Conservation (phyloP, 352 stramenopile genomes). For the Phytophthora meadii region DNA sequence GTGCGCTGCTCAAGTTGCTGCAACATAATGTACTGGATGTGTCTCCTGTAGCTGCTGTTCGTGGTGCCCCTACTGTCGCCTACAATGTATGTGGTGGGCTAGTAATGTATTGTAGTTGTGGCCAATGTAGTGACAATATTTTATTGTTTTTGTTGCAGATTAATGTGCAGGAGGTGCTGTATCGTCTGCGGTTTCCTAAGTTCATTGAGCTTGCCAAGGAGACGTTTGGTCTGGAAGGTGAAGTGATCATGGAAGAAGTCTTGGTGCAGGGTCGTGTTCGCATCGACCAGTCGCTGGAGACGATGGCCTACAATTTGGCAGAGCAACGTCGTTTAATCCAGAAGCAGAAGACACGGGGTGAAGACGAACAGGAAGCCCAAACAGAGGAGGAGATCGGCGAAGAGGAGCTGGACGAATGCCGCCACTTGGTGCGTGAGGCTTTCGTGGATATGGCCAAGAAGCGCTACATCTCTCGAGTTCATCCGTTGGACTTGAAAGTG, state of each 20-base stretch:
- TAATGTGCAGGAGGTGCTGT: slow-evolving; percentile 83
- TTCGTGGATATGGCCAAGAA: slow-evolving; percentile 92
- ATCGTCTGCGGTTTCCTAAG: slow-evolving; percentile 83
- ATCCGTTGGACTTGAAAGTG: slow-evolving; percentile 83
- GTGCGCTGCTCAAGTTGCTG: slow-evolving; percentile 84
- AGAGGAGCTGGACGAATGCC: slow-evolving; percentile 74
- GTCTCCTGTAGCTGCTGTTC: slow-evolving; percentile 43
- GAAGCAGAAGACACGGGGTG: slow-evolving; percentile 30
- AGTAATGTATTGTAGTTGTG: slow-evolving; percentile 6
- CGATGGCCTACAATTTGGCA: slow-evolving; percentile 83
- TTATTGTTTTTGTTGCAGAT: slow-evolving; percentile 47
- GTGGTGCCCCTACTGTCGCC: slow-evolving; percentile 31
- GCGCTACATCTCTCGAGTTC: slow-evolving; percentile 86
- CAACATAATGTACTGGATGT: slow-evolving; percentile 89
- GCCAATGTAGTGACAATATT: slow-evolving; percentile 4
- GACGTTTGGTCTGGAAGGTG: slow-evolving; percentile 76
- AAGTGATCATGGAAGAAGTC: slow-evolving; percentile 91
- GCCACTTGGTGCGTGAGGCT: slow-evolving; percentile 57
- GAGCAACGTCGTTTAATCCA: slow-evolving; percentile 58
- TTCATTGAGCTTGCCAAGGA: slow-evolving; percentile 86
- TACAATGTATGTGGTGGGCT: slow-evolving; percentile 52
- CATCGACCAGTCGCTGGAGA: slow-evolving; percentile 85
- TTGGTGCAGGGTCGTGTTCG: slow-evolving; percentile 83
- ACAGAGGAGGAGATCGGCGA: slow-evolving; percentile 66
- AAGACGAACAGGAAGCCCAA: slow-evolving; percentile 17